Conservation (phyloP, 495 filamentous ascomycete genomes). For the Corynascus novoguineensis region DNA sequence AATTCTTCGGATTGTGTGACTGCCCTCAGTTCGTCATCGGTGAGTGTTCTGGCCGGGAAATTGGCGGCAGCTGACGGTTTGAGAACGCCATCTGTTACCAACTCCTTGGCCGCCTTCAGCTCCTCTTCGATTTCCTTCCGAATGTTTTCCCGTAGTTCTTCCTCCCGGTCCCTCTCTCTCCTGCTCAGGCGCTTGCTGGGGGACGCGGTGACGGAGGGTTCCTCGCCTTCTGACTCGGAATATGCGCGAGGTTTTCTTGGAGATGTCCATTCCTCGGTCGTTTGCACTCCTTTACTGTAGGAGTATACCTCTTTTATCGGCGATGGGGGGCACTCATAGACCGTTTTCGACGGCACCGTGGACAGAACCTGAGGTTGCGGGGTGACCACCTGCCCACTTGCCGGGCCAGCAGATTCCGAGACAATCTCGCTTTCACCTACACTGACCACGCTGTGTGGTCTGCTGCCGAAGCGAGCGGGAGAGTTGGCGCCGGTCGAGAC, state of each 20-base stretch:
- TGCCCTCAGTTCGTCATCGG: constrained; percentile 79
- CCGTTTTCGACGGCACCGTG: constrained; percentile 60
- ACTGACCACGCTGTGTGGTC: constrained; percentile 80
- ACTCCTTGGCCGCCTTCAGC: constrained; percentile 60
- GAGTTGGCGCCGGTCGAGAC: constrained; percentile 59
- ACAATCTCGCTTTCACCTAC: constrained; percentile 64
- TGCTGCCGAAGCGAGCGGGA: constrained; percentile 62
- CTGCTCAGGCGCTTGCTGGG: constrained; percentile 65
- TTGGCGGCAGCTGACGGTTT: constrained; percentile 44
- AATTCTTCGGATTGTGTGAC: constrained; percentile 92
- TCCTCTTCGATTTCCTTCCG: constrained; percentile 91
- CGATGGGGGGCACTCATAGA: constrained; percentile 69
- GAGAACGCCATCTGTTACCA: constrained; percentile 47
- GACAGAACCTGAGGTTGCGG: constrained; percentile 45
- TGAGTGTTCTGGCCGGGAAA: constrained; percentile 77
- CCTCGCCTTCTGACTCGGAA: constrained; percentile 57
- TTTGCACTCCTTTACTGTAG: constrained; percentile 95
- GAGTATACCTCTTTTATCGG: constrained; percentile 75
- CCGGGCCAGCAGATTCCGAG: constrained; percentile 47
- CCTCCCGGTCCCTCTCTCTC: constrained; percentile 72
- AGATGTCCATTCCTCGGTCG: constrained; percentile 59
- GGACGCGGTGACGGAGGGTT: constrained; percentile 40
- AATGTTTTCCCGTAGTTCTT: constrained; percentile 79
- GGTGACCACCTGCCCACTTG: constrained; percentile 32
- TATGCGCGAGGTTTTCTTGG: constrained; percentile 42